A percentile compares a stretch with the other conserved stretches of the same genome.
Conservation (phyloP, 805 yeast species). For the Candida lessepsii region DNA sequence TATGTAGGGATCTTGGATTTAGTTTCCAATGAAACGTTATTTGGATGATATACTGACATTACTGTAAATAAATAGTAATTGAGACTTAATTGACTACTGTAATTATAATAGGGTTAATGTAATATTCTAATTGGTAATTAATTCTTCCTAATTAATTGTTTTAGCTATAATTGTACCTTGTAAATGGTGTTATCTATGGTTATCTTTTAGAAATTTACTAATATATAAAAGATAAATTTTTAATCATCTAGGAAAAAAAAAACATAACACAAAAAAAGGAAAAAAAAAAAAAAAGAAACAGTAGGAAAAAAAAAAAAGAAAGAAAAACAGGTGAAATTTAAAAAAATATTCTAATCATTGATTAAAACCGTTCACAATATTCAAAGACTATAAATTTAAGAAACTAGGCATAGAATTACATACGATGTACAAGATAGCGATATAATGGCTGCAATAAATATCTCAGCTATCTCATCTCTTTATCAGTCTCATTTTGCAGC, state of each 20-base stretch:
- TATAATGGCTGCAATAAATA: background rate
- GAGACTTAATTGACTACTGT: conserved; percentile 4
- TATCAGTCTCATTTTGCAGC: conserved; percentile 9
- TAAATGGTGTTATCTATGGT: too few species aligned
- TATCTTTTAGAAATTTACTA: background rate
- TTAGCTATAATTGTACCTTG: too few species aligned
- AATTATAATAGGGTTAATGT: too few species aligned
- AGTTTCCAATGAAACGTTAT: conserved; percentile 23
- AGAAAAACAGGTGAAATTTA: conserved; percentile 3
- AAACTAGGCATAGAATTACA: background rate
- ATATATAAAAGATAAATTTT: conserved; percentile 7
- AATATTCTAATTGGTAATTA: too few species aligned
- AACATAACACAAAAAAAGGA: conserved; percentile 5
- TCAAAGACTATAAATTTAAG: background rate
- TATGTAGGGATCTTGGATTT: conserved; percentile 13
- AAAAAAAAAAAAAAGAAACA: conserved; percentile 6
- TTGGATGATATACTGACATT: conserved; percentile 36
- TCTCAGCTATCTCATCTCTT: conserved; percentile 8
- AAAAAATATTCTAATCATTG: background rate
- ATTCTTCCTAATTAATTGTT: too few species aligned
- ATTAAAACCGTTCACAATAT: background rate
- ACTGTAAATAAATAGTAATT: conserved; percentile 1
- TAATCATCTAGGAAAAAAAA: conserved; percentile 6
- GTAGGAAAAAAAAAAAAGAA: conserved; percentile 3
- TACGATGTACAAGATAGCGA: too few species aligned